Evolutionary conservation across 2,329 filamentous ascomycete genomes (phyloP), one percentile per base, ranked within the genome.

Genomic region (Ophiognomonia clavigignenti-juglandacearum): DNA sequence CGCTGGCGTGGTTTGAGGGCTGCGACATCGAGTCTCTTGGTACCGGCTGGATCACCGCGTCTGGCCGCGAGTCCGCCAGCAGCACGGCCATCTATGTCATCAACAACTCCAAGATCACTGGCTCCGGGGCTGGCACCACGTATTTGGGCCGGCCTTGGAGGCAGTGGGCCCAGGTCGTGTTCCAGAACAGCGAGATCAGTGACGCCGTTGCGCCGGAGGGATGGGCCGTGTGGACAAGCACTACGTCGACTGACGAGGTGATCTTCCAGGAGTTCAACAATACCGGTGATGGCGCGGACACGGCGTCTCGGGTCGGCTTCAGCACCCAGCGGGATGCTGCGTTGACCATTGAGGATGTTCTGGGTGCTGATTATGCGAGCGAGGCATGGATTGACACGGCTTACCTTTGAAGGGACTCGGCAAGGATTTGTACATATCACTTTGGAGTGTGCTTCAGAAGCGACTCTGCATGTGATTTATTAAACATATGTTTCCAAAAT

Each of bases 111-210:
- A 69, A 60, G 34, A 59, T 81, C 29, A 52, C 46, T 9, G 53
- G 53, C 3, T 53, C 46, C 19, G 47, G 58, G 0, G 48, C 60
- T 2, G 71, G 68, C 1, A 64, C 65, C 1, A 71, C 68, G 47
- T 77, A 71, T 45, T 69, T 80, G 19, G 76, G 77, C 3, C 67
- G 76, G 1, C 76, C 76, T 13, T 80, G 76, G 75, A 58, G 66
- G 32, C 61, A 68, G 34, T 77, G 71, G 47, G 67, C 75, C 6
- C 62, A 72, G 13, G 74, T 78, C 16, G 66, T 70, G 3, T 72
- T 77, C 57, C 76, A 78, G 59, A 62, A 68, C 20, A 73, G 71
- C 6, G 54, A 55, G 6, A 56, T 82, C 47, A 62, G 64, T 3
- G 62, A 64, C 11, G 72, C 79, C 7, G 69, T 82, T 52, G 76